Evolutionary conservation across 306 rosid species (phyloP).

Genomic region (Cicer arietinum): DNA sequence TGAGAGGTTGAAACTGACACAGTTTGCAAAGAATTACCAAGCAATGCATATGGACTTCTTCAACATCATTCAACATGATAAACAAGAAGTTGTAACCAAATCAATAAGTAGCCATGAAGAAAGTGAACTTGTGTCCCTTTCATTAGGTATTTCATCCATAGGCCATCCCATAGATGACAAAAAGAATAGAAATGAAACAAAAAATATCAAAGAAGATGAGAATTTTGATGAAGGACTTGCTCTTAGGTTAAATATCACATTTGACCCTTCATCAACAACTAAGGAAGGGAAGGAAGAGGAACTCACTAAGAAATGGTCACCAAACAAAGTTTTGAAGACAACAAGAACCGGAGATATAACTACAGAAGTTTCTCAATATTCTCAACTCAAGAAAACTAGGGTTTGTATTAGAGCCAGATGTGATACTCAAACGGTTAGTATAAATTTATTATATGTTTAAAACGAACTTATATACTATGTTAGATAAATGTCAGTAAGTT

Average conservation of each 20-base stretch:
- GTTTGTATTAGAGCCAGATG: too few species aligned
- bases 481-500: too few species aligned
- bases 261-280: constrained; percentile 16
- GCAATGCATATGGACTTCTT: background rate
- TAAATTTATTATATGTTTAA: too few species aligned
- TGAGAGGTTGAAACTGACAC: constrained; percentile 16
- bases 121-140: constrained; percentile 59
- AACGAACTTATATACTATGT: too few species aligned
- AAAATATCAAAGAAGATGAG: constrained; percentile 29
- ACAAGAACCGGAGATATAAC: constrained; percentile 45
- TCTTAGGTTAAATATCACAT: constrained; percentile 57
- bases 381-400: too few species aligned
- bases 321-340: constrained; percentile 51
- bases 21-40: constrained; percentile 9
- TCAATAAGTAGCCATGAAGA: constrained; percentile 20
- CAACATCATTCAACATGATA: background rate
- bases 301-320: constrained; percentile 52
- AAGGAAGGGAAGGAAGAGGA: constrained; percentile 51
- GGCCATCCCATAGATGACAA: constrained; percentile 23
- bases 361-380: constrained; percentile 4
- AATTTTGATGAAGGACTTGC: constrained; percentile 46
- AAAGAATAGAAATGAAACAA: constrained; percentile 14
- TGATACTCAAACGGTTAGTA: too few species aligned
- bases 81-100: background rate
- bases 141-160: constrained; percentile 58